phyloP scores from a whole-genome alignment of 2,329 filamentous ascomycete genomes.

The Dothidotthia symphoricarpi region DNA sequence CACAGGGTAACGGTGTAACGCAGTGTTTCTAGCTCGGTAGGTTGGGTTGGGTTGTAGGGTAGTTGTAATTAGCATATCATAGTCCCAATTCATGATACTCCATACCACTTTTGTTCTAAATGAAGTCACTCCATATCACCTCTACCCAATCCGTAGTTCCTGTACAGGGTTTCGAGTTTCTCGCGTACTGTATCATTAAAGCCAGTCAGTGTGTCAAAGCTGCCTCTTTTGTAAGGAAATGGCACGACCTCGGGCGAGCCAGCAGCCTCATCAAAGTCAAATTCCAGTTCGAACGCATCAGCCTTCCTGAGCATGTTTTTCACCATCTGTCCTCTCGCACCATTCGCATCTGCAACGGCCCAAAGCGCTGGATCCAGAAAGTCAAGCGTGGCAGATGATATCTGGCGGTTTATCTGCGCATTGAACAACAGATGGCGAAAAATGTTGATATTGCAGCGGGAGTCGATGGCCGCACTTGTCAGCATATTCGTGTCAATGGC shows the following conservation, averaged over 20 bases:
- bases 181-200: constrained; percentile 28
- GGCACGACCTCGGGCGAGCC: constrained; percentile 31
- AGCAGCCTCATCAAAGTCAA: constrained; percentile 32
- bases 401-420: constrained; percentile 29
- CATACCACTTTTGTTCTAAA: too few relatives aligned
- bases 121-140: background rate
- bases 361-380: constrained; percentile 37
- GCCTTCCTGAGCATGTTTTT: constrained; percentile 35
- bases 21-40: too few relatives aligned
- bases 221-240: constrained; percentile 36
- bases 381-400: constrained; percentile 21
- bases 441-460: constrained; percentile 29
- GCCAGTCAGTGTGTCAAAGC: constrained; percentile 30
- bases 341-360: constrained; percentile 34
- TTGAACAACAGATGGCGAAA: constrained; percentile 38
- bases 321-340: constrained; percentile 26
- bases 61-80: too few relatives aligned
- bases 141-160: constrained; percentile 30
- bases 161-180: constrained; percentile 32
- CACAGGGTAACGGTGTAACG: too few relatives aligned
- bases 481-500: constrained; percentile 30
- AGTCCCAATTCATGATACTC: too few relatives aligned
- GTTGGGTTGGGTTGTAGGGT: too few relatives aligned
- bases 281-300: constrained; percentile 34
- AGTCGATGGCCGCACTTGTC: constrained; percentile 31